phyloP scores from a whole-genome alignment of 1,284 basidiomycete species.

The Moesziomyces parantarcticus region DNA sequence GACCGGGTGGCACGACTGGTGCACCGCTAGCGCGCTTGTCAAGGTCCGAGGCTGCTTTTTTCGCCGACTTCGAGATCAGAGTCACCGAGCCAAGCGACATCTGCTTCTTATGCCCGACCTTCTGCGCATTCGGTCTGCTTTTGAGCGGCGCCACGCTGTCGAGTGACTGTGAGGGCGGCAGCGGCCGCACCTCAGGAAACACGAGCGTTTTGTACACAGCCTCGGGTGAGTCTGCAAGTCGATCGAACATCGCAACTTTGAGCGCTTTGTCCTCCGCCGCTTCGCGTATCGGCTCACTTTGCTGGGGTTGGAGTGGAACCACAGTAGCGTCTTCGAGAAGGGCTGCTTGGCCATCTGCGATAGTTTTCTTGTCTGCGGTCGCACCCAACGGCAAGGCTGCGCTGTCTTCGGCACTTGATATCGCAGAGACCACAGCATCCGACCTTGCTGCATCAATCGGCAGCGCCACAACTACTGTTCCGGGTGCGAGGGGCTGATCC shows the following conservation, averaged over 20 bases:
- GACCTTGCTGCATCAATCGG: not conserved
- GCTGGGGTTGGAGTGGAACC: not conserved
- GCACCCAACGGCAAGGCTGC: not conserved
- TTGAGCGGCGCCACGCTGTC: slow-evolving; percentile 7
- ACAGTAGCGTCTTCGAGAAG: not conserved
- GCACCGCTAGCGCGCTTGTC: slow-evolving; percentile 22
- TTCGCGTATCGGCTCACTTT: not conserved
- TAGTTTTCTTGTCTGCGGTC: not conserved
- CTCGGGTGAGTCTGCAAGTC: slow-evolving; percentile 37
- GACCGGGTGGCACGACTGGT: slow-evolving; percentile 5
- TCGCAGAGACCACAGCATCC: not conserved
- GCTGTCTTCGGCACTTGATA: no score
- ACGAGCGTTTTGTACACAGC: slow-evolving; percentile 31
- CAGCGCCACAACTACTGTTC: not conserved
- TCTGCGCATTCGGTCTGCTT: not conserved
- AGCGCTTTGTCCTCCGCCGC: not conserved
- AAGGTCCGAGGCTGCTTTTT: slow-evolving; percentile 20
- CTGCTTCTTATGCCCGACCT: slow-evolving; percentile 29
- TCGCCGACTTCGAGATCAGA: slow-evolving; percentile 27
- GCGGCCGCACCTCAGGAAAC: slow-evolving; percentile 1
- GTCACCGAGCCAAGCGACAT: slow-evolving; percentile 28
- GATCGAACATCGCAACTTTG: slow-evolving; percentile 19
- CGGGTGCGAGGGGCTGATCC: not conserved
- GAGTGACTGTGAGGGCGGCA: slow-evolving; percentile 30
- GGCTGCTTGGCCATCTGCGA: not conserved